A percentile compares a stretch with the other conserved stretches of the same genome.
These are phyloP conservation scores for Avena insularis DNA, from an alignment of 176 grass and related monocot genomes.

Conservation along the genomic window DNA sequence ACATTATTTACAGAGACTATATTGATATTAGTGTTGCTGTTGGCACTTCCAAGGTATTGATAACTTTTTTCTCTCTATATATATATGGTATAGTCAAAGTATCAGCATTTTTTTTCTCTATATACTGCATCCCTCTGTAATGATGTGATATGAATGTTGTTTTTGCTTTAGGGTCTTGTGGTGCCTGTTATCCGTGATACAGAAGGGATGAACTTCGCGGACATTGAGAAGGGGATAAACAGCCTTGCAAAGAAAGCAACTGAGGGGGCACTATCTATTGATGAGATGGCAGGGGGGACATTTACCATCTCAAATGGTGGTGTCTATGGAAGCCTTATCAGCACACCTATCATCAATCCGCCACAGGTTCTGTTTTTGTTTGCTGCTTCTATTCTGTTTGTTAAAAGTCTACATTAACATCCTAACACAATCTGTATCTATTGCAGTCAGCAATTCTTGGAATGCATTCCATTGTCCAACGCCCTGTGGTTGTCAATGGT, in stretches of 20 bases:
- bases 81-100: slow-evolving; percentile 31
- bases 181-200: slow-evolving; percentile 78
- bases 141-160: neutral
- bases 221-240: slow-evolving; percentile 85
- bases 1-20: slow-evolving; percentile 83
- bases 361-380: slow-evolving; percentile 61
- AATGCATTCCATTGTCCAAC: slow-evolving; percentile 76
- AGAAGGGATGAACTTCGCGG: slow-evolving; percentile 75
- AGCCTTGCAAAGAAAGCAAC: slow-evolving; percentile 79
- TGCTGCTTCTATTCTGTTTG: neutral
- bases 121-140: neutral
- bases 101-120: neutral
- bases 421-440: slow-evolving; percentile 14
- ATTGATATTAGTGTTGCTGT: slow-evolving; percentile 80
- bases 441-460: slow-evolving; percentile 74
- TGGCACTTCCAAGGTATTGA: slow-evolving; percentile 72
- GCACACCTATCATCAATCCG: slow-evolving; percentile 85
- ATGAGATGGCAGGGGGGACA: slow-evolving; percentile 88
- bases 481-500: slow-evolving; percentile 59
- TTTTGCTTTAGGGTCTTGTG: slow-evolving; percentile 67
- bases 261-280: slow-evolving; percentile 78
- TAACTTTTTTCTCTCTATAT: slow-evolving; percentile 33
- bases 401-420: neutral
- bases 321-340: slow-evolving; percentile 88
- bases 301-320: slow-evolving; percentile 91